Base-by-base conservation (phyloP, 345 rosid species). In the Pistacia vera region DNA sequence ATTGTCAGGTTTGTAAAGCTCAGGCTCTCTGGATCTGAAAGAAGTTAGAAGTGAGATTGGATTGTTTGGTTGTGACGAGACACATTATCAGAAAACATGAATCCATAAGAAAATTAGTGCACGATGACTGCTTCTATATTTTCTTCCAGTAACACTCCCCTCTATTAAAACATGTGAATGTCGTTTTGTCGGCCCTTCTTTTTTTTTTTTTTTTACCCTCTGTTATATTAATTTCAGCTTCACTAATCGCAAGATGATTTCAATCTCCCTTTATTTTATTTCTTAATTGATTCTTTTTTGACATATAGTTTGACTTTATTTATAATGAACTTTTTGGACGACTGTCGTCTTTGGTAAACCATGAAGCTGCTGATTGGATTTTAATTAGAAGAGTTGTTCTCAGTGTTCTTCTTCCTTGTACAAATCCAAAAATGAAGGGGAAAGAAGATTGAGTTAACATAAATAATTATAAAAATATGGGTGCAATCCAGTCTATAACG, bases 31-130 rank as follows among this genome's bases (percentile, higher is more conserved):
- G 46, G 9, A 41, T 41, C 46, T 0, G 46, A 41, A 41, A 9
- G 49, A 5, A 35, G 12, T 54, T 4, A 30, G 66, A 38, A 1
- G 2, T 54, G 28, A 56, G 66, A 71, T 60, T 36, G 59, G 46
- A 41, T 44, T 79, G 78, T 63, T 18, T 56, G 33, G 66, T 16
- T 44, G 33, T 48, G 41, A 46, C 28, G 57, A 64, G 68, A 79
- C 82, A 79, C 4, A 13, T 22, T 11, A 58, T 75, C 75, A 16
- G 9, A 70, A 79, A 79, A 75, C 82, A 75, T 57, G 72, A 13
- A 56, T 14, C 4, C 61, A 35, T 1, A 56, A 55, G 28, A 75
- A 75, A 55, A 66, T 65, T 28, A 52, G 61, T 66, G 25, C 25
- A 60, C 18, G 9, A 58, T 38, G 11, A 8, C 58, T 74, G 72